Evolutionary conservation across 768 basidiomycete genomes (phyloP).

Genomic region (Amanita thiersii): DNA sequence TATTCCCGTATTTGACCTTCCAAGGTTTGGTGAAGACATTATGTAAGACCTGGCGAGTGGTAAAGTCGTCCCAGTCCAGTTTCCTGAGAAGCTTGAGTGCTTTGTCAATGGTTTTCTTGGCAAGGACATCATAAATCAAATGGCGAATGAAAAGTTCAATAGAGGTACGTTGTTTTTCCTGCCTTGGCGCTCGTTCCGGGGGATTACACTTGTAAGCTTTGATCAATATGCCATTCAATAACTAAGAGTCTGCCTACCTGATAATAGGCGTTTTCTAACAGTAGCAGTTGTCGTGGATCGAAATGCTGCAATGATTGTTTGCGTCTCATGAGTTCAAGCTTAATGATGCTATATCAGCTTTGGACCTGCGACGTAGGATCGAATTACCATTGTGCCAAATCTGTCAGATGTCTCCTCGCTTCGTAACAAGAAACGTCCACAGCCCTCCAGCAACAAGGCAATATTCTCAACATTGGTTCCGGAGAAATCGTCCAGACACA

Average conservation of each 20-base stretch:
- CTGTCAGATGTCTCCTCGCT: slow-evolving; percentile 83
- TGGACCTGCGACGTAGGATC: background rate
- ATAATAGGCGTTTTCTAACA: slow-evolving; percentile 98
- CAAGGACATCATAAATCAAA: slow-evolving; percentile 87
- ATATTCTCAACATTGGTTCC: slow-evolving; percentile 92
- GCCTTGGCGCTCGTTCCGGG: slow-evolving; percentile 81
- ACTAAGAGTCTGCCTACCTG: slow-evolving; percentile 43
- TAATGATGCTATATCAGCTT: slow-evolving; percentile 7
- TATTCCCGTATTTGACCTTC: slow-evolving; percentile 92
- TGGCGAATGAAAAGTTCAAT: slow-evolving; percentile 95
- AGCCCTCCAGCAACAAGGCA: slow-evolving; percentile 85
- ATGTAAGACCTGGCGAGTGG: slow-evolving; percentile 57
- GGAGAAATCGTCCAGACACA: slow-evolving; percentile 91
- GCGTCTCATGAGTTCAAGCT: slow-evolving; percentile 92
- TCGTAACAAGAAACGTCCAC: slow-evolving; percentile 85
- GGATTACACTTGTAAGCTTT: slow-evolving; percentile 74
- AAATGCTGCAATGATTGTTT: slow-evolving; percentile 93
- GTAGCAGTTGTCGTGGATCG: slow-evolving; percentile 79
- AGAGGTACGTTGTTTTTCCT: slow-evolving; percentile 77
- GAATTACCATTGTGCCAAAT: slow-evolving; percentile 77
- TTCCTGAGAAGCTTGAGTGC: slow-evolving; percentile 90
- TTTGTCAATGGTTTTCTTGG: slow-evolving; percentile 93
- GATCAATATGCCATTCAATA: background rate
- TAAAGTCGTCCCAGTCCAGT: slow-evolving; percentile 86
- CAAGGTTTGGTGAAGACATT: slow-evolving; percentile 96